Percentiles rank a stretch among this genome's conserved stretches.
Evolutionary conservation across 106 monocot species (phyloP).

Genomic region (Dioscorea dumetorum): DNA sequence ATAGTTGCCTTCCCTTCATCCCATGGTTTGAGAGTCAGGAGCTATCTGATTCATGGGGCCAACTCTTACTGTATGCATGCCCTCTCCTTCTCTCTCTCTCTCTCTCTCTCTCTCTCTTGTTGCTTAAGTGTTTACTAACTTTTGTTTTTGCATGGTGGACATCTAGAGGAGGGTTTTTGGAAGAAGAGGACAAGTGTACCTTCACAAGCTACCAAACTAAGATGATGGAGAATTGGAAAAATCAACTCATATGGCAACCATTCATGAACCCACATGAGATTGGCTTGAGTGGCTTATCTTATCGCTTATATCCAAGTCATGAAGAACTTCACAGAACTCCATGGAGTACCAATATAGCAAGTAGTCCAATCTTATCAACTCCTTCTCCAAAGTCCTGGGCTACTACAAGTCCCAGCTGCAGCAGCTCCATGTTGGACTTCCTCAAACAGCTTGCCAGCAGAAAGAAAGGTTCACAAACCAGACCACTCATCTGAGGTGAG

Average conservation of each 20-base stretch:
- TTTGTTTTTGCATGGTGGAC: neutral
- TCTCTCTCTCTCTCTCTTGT: conserved; percentile 2
- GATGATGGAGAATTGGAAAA: conserved; percentile 44
- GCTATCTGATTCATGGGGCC: conserved; percentile 66
- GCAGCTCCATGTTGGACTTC: conserved; percentile 61
- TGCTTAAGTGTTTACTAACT: neutral
- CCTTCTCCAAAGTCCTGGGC: conserved; percentile 65
- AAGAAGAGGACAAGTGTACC: conserved; percentile 39
- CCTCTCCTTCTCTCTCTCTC: no score
- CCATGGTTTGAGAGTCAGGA: conserved; percentile 45
- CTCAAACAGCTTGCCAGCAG: conserved; percentile 37
- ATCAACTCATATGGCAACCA: conserved; percentile 29
- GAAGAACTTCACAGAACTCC: conserved; percentile 38
- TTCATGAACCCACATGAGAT: conserved; percentile 24
- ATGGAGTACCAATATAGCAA: conserved; percentile 14
- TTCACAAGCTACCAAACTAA: conserved; percentile 31
- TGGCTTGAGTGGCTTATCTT: conserved; percentile 3
- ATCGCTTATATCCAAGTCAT: conserved; percentile 16
- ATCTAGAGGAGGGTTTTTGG: conserved; percentile 44
- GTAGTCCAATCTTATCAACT: conserved; percentile 29
- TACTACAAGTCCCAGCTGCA: conserved; percentile 54
- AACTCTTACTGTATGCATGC: conserved; percentile 58
- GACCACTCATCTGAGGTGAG: conserved; percentile 71
- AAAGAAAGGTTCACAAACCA: conserved; percentile 27
- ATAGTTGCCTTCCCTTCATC: conserved; percentile 17